phyloP scores from a whole-genome alignment of 371 early-diverging fungal genomes.

The Actinomortierella ambigua region DNA sequence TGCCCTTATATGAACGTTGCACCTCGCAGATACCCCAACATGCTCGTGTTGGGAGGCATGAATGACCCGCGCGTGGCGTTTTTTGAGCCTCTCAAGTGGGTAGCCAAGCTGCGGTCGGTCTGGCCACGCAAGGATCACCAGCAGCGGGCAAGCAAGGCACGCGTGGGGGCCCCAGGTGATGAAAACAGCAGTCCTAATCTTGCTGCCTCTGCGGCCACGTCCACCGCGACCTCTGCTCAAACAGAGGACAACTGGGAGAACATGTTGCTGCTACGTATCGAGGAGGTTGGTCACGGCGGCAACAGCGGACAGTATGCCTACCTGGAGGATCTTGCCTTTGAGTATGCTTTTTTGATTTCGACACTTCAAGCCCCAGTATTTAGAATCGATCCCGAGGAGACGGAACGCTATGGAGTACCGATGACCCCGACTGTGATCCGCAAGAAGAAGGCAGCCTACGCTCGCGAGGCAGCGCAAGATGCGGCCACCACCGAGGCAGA shows the following conservation, averaged over 20 bases:
- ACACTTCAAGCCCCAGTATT: conserved; percentile 44
- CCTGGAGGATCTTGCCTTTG: conserved; percentile 63
- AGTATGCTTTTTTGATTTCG: conserved; percentile 61
- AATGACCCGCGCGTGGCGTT: conserved; percentile 68
- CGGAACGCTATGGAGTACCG: neutral
- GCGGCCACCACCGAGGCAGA: conserved; percentile 7
- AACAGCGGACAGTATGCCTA: conserved; percentile 60
- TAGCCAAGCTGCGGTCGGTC: conserved; percentile 54
- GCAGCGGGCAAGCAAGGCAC: neutral
- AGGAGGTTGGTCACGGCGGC: conserved; percentile 65
- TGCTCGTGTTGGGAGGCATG: conserved; percentile 65
- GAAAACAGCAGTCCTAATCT: no score
- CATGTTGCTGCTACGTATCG: conserved; percentile 52
- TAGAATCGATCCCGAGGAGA: conserved; percentile 25
- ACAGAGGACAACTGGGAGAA: conserved; percentile 14
- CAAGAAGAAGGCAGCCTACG: conserved; percentile 17
- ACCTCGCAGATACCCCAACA: conserved; percentile 51
- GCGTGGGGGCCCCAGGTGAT: no score
- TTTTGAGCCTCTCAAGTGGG: conserved; percentile 67
- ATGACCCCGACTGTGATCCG: conserved; percentile 25
- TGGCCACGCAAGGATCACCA: conserved; percentile 20
- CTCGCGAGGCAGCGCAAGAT: conserved; percentile 23
- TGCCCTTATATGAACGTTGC: conserved; percentile 51
- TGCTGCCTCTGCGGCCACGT: no score
- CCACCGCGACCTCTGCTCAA: no score